Conservation (phyloP, 108 stramenopile species). For the Craspedostauros australis region DNA sequence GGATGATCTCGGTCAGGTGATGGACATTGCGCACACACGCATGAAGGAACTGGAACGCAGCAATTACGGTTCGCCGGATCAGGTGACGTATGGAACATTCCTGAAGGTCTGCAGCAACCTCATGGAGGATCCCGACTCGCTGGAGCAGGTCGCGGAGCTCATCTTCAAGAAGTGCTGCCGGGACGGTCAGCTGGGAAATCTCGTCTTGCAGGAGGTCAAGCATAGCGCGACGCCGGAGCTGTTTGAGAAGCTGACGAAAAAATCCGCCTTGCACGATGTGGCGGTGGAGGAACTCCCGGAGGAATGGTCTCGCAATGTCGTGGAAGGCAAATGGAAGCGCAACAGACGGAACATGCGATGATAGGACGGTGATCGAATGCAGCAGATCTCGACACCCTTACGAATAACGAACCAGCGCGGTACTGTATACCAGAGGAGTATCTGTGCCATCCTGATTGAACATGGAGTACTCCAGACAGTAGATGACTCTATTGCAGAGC, state of each 20-base stretch:
- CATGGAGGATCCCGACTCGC: slow-evolving; percentile 54
- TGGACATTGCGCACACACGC: slow-evolving; percentile 58
- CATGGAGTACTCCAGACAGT: too few relatives aligned
- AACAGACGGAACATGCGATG: too few relatives aligned
- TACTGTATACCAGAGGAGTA: too few relatives aligned
- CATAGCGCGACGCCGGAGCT: slow-evolving; percentile 26
- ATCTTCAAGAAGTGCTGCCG: slow-evolving; percentile 51
- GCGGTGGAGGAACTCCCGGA: slow-evolving; percentile 48
- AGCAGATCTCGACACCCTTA: too few relatives aligned
- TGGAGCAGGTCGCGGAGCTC: slow-evolving; percentile 43
- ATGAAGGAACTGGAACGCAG: slow-evolving; percentile 36
- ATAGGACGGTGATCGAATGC: too few relatives aligned
- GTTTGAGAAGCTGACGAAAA: slow-evolving; percentile 34
- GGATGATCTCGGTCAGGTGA: slow-evolving; percentile 42
- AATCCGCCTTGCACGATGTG: slow-evolving; percentile 31
- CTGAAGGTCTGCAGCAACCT: slow-evolving; percentile 66
- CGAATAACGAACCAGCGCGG: too few relatives aligned
- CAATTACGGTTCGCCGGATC: slow-evolving; percentile 52
- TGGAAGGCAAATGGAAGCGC: slow-evolving; percentile 49
- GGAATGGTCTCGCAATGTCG: slow-evolving; percentile 62
- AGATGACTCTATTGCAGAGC: too few relatives aligned
- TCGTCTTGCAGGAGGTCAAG: slow-evolving; percentile 60
- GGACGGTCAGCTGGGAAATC: slow-evolving; percentile 62
- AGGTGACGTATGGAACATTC: slow-evolving; percentile 77
- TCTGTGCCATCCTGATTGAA: too few relatives aligned